Evolutionary conservation across 768 basidiomycete species (phyloP).

Genomic region (Phylloporus sp.): DNA sequence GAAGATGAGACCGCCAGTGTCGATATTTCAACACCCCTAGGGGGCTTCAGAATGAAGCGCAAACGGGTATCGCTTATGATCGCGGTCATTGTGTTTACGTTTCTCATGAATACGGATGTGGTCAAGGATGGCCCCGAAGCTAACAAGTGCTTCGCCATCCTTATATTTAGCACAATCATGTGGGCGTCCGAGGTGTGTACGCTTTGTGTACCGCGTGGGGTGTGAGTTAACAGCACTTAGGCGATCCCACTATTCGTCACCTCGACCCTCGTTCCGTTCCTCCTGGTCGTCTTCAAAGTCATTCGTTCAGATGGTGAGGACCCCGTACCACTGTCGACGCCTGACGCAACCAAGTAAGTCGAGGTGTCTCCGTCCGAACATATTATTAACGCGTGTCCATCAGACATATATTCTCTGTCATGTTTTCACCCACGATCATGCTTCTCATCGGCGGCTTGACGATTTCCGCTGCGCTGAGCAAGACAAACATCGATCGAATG

Average conservation of each 20-base stretch:
- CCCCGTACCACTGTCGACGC: conserved; percentile 46
- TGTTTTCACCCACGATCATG: conserved; percentile 99
- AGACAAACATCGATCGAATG: conserved; percentile 90
- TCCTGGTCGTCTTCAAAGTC: conserved; percentile 81
- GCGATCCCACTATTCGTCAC: conserved; percentile 98
- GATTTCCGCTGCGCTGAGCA: conserved; percentile 92
- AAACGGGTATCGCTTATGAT: conserved; percentile 54
- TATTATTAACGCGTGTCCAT: neutral
- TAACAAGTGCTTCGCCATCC: conserved; percentile 85
- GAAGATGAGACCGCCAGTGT: conserved; percentile 35
- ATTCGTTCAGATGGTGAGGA: conserved; percentile 51
- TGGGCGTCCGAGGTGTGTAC: conserved; percentile 91
- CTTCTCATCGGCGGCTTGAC: conserved; percentile 97
- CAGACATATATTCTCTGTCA: conserved; percentile 87
- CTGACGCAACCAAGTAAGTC: conserved; percentile 76
- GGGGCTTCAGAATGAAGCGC: conserved; percentile 58
- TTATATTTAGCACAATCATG: conserved; percentile 84
- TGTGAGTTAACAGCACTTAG: conserved; percentile 35
- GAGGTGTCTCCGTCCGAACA: neutral
- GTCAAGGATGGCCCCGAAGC: conserved; percentile 60
- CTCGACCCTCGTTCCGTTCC: conserved; percentile 80
- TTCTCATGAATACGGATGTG: conserved; percentile 55
- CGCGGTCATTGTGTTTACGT: conserved; percentile 53
- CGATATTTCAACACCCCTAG: conserved; percentile 58
- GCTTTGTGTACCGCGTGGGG: neutral